Evolutionary conservation across 2,329 filamentous ascomycete genomes (phyloP), one percentile per base, ranked within the genome.

Genomic region (Beauveria sp.): DNA sequence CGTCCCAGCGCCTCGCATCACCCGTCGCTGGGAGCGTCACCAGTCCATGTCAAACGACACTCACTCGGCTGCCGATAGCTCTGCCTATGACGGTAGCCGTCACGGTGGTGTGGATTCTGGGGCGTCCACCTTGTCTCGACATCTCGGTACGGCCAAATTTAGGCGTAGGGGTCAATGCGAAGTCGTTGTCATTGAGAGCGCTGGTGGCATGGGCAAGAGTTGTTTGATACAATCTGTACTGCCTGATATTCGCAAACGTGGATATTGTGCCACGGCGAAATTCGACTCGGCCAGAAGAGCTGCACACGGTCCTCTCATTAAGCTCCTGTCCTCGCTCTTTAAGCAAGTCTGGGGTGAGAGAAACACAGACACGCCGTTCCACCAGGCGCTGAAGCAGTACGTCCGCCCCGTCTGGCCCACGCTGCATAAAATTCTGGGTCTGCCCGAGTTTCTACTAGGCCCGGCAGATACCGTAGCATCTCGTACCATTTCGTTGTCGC

Each of bases 391-490:
- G 40, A 86, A 84, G 71, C 79, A 86, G 57, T 86, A 86, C 63
- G 79, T 87, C 50, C 80, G 80, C 28, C 85, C 86, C 1, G 79
- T 85, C 16, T 88, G 86, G 86, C 83, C 84, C 8, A 81, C 82
- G 74, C 74, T 88, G 62, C 84, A 87, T 67, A 81, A 81, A 63
- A 73, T 84, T 2, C 77, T 88, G 6, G 84, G 82, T 2, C 76
- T 88, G 34, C 86, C 86, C 0, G 87, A 93, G 67, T 96, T 93
- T 74, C 75, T 88, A 7, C 76, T 88, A 22, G 83, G 83, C 3
- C 73, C 79, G 5, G 75, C 76, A 26, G 80, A 82, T 47, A 65
- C 65, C 55, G 65, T 68, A 4, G 62, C 73, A 9, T 63, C 69
- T 8, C 72, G 74, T 45, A 74, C 75, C 2, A 69, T 75, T 3